These are phyloP conservation scores for Chaetomiaceae sp. DNA, from an alignment of 2,329 filamentous ascomycete genomes.

Conservation along the genomic window DNA sequence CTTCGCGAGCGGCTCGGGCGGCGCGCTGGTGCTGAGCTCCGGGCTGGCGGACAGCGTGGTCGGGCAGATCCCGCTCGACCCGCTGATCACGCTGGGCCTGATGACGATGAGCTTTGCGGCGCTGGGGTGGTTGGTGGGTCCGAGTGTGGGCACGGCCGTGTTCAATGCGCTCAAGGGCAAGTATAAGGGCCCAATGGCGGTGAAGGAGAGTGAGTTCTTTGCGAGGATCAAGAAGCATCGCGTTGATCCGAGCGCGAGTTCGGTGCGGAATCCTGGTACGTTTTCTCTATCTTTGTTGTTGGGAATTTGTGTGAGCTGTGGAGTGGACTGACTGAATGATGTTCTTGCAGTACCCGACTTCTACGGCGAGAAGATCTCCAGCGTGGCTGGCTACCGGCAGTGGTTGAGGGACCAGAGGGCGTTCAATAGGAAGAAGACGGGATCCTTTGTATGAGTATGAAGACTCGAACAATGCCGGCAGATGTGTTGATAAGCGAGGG, in stretches of 20 bases:
- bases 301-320: neutral
- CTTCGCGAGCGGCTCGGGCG: conserved; percentile 53
- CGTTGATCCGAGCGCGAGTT: conserved; percentile 84
- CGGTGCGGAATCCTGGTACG: conserved; percentile 74
- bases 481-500: conserved; percentile 9
- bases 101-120: conserved; percentile 70
- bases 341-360: conserved; percentile 74
- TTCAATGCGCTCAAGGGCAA: conserved; percentile 72
- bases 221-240: conserved; percentile 84
- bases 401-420: conserved; percentile 98
- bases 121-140: conserved; percentile 84
- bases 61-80: conserved; percentile 74
- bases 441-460: conserved; percentile 44
- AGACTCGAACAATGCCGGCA: neutral
- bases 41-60: conserved; percentile 67
- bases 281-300: neutral
- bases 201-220: conserved; percentile 93
- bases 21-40: conserved; percentile 60
- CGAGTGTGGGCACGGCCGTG: conserved; percentile 69
- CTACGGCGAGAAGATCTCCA: conserved; percentile 97
- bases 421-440: conserved; percentile 84
- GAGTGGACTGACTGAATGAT: conserved; percentile 1
- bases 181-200: conserved; percentile 64
- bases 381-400: conserved; percentile 81
- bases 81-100: conserved; percentile 76